Base-by-base conservation (phyloP, 169 alveolate species). In the Eimeria brunetti region DNA sequence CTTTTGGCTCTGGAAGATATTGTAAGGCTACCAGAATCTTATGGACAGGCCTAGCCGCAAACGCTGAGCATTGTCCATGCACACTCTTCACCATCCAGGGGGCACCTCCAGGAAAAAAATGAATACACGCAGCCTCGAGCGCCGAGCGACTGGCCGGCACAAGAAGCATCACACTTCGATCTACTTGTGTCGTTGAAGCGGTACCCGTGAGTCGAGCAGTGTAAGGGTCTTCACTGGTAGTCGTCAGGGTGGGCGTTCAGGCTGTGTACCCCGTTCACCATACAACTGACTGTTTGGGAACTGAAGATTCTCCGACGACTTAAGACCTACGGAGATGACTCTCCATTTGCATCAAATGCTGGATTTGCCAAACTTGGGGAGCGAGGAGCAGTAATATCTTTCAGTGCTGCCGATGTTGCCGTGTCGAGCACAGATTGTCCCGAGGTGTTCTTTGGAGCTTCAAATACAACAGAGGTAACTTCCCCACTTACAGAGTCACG, bases 401-500 rank as follows among this genome's bases (percentile, higher is more conserved):
- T 14, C 78, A 84, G 58, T 2, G 80, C 91, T 1, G 53, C 58
- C 18, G 80, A 53, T n/a, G 91, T 84, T 36, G 91, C 80, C 36
- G 67, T 20, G 49, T 38, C 91, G 27, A 84, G 53, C 4, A 38
- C n/a, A 33, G 91, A 33, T 38, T 33, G 80, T 24, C 58, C 91
- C 30, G 91, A 33, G 38, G 49, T 16, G 67, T 30, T 36, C 56
- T 84, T 60, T 8, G 91, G 76, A 14, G 91, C 44, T 49, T 60
- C 78, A 27, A 84, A 84, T 38, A 84, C 41, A 38, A 44, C 67
- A 27, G 91, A 56, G 58, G 91, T 60, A 11, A 84, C 91, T 33
- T 20, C 78, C 27, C 91, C 91, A 44, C 91, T 84, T 5, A 53
- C 56, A 33, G 91, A 16, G 78, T 84, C 91, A 18, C 91, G 91